Evolutionary conservation across 352 stramenopile genomes (phyloP).

Genomic region (Pythium guiyangense): DNA sequence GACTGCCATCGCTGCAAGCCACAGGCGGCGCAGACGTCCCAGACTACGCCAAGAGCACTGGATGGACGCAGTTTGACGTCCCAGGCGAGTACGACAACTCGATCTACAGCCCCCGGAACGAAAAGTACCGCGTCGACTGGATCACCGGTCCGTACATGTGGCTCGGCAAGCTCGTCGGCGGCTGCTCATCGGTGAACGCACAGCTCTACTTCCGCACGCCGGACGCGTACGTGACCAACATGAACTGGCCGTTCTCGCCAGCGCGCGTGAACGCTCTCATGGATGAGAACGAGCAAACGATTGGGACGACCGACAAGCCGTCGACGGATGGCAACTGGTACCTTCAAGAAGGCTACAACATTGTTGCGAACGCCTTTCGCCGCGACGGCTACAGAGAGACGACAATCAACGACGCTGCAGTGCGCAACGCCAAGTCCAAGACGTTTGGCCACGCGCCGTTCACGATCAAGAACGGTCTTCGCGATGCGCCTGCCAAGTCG

Average conservation of each 20-base stretch:
- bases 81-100: slow-evolving; percentile 52
- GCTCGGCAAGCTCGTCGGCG: slow-evolving; percentile 72
- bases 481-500: slow-evolving; percentile 30
- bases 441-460: slow-evolving; percentile 8
- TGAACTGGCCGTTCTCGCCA: slow-evolving; percentile 38
- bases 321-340: slow-evolving; percentile 46
- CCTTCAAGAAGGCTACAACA: slow-evolving; percentile 42
- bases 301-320: slow-evolving; percentile 35
- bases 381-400: slow-evolving; percentile 23
- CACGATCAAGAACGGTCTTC: not conserved
- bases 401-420: slow-evolving; percentile 36
- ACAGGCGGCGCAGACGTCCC: slow-evolving; percentile 39
- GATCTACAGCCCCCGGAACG: slow-evolving; percentile 39
- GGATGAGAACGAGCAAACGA: slow-evolving; percentile 34
- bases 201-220: too few species aligned
- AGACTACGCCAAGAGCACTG: slow-evolving; percentile 30
- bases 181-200: slow-evolving; percentile 75
- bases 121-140: slow-evolving; percentile 46
- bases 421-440: slow-evolving; percentile 46
- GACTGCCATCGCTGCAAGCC: slow-evolving; percentile 31
- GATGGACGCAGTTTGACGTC: slow-evolving; percentile 66
- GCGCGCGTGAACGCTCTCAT: slow-evolving; percentile 56
- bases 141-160: slow-evolving; percentile 34
- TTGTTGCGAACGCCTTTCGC: slow-evolving; percentile 31
- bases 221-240: too few species aligned